Base-by-base conservation (phyloP, 2,329 filamentous ascomycete genomes). In the Cercospora beticola region DNA sequence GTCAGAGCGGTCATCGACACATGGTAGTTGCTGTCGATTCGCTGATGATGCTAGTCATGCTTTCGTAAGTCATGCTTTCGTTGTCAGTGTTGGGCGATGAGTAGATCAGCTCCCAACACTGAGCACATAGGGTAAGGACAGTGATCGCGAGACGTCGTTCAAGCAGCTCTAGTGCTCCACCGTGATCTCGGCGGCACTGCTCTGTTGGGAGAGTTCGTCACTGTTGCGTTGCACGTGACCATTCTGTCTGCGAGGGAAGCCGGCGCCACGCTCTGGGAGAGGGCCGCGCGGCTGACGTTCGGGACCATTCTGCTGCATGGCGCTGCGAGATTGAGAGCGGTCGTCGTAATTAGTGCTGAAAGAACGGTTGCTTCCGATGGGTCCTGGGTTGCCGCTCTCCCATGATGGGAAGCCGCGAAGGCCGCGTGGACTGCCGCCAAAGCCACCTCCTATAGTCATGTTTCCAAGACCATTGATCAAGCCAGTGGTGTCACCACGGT, bases 321-420 rank as follows among this genome's bases (percentile, higher is more conserved):
- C 76, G 68, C 74, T 75, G 66, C 85, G 82, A 72, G 85, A 84
- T 71, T 83, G 82, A 69, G 82, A 82, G 70, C 86, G 83, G 72
- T 84, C 84, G 73, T 89, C 87, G 78, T 85, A 87, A 71, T 80
- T 82, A 64, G 85, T 84, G 78, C 86, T 87, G 78, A 89, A 87
- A 46, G 86, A 84, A 70, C 88, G 84, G 79, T 89, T 88, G 77
- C 88, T 87, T 69, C 88, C 88, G 74, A 90, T 89, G 43, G 88
- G 86, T 28, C 86, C 87, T 66, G 86, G 85, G 74, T 82, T 82
- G 70, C 85, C 82, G 67, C 84, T 82, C 74, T 86, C 86, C 86
- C 86, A 88, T 58, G 86, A 88, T 72, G 87, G 86, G 82, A 88
- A 86, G 74, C 86, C 85, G 67, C 87, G 84, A 62, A 88, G 80